Evolutionary conservation across 169 alveolate genomes (phyloP).

Genomic region (Plasmodium falciparum): DNA sequence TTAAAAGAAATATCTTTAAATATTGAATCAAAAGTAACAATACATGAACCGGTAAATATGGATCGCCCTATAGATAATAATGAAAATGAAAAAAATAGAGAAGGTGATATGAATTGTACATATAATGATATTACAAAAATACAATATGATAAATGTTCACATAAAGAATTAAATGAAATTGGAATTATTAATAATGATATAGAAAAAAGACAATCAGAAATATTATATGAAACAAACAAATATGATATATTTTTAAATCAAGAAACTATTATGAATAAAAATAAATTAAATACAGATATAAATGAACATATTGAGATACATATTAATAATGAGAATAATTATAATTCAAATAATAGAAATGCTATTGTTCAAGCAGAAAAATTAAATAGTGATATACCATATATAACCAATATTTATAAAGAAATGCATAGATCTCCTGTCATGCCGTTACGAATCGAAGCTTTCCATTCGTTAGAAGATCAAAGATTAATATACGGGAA

Average conservation of each 20-base stretch:
- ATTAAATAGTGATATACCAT: conserved; percentile 62
- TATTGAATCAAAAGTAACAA: neutral
- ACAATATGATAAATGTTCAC: too few species aligned
- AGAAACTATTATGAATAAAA: neutral
- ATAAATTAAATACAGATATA: neutral
- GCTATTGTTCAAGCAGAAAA: conserved; percentile 49
- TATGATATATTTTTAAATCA: neutral
- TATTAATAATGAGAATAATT: neutral
- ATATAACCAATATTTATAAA: conserved; percentile 47
- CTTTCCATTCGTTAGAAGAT: conserved; percentile 81
- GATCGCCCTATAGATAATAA: too few species aligned
- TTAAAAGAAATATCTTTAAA: neutral
- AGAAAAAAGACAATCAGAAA: too few species aligned
- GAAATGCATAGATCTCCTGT: conserved; percentile 82
- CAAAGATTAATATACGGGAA: conserved; percentile 78
- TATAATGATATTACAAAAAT: too few species aligned
- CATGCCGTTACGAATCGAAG: conserved; percentile 82
- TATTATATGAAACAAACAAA: too few species aligned
- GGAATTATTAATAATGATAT: too few species aligned
- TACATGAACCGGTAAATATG: too few species aligned
- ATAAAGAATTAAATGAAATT: too few species aligned
- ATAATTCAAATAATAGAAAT: conserved; percentile 7
- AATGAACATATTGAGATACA: neutral
- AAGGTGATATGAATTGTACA: too few species aligned
- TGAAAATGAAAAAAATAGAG: too few species aligned